Base-by-base conservation (phyloP, 2,329 filamentous ascomycete species). In the Myotisia sp. region DNA sequence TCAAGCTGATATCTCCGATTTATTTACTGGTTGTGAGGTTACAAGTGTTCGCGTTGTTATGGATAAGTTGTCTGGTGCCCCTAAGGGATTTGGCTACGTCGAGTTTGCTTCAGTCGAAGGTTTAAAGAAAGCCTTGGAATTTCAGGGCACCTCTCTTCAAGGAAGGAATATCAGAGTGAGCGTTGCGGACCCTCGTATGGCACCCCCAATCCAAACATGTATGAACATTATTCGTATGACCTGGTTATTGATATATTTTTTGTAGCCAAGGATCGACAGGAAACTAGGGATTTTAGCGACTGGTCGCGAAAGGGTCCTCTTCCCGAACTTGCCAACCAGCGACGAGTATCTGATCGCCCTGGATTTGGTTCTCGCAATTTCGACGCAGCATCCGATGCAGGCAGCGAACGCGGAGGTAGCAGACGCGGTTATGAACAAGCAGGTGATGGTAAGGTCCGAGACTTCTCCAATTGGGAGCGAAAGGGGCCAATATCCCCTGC, bases 71-170 rank as follows among this genome's bases (percentile, higher is more conserved):
- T 80, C 90, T 54, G 76, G 79, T 59, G 85, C 86, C 53, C 90
- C 90, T 45, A 98, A 98, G 68, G 90, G 90, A 31, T 98, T 98
- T 51, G 90, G 87, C 42, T 98, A 98, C 57, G 87, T 92, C 45
- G 90, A 98, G 59, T 98, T 98, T 52, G 75, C 70, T 45, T 78
- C 75, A 33, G 64, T 90, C 28, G 87, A 95, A 32, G 87, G 87
- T 39, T 67, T 98, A 51, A 92, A 92, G 67, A 79, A 85, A 62
- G 90, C 90, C 37, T 71, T 98, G 44, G 74, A 76, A 39, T 71
- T 90, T 43, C 86, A 86, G 51, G 82, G 84, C 49, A 68, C 74
- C 41, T 76, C 74, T 39, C 86, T 95, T 58, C 79, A 92, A 57
- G 85, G 85, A 47, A 79, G 90, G 47, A 80, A 77, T 53, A 85